phyloP scores from a whole-genome alignment of 1,284 basidiomycete species.

The Malassezia globosa region DNA sequence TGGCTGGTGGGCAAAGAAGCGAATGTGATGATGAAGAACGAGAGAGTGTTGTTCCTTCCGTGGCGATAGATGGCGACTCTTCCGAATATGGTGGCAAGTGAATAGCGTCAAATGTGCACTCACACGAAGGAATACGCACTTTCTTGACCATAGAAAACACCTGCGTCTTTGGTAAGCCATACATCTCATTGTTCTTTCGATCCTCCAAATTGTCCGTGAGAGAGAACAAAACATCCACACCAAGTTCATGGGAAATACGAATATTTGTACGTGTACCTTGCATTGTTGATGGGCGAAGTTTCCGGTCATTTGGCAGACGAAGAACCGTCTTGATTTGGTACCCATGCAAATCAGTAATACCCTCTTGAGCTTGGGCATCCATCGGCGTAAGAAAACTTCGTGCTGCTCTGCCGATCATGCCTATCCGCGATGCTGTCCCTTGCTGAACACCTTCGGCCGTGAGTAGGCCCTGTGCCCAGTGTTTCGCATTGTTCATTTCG shows the following conservation, averaged over 20 bases:
- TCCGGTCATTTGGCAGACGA: constrained; percentile 39
- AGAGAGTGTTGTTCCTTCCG: too few relatives aligned
- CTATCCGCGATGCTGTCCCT: constrained; percentile 6
- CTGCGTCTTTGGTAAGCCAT: constrained; percentile 40
- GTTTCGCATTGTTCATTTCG: background rate
- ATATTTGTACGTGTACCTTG: constrained; percentile 40
- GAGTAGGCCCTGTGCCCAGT: constrained; percentile 9
- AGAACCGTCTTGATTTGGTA: constrained; percentile 40
- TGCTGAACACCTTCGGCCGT: constrained; percentile 8
- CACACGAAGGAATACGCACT: constrained; percentile 36
- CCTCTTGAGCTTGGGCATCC: background rate
- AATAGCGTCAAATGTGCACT: constrained; percentile 39
- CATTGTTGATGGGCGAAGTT: constrained; percentile 37
- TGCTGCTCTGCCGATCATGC: background rate
- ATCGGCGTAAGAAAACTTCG: background rate
- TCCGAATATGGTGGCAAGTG: constrained; percentile 44
- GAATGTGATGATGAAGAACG: too few relatives aligned
- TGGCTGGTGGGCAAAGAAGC: too few relatives aligned
- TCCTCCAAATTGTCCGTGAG: constrained; percentile 34
- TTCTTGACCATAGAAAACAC: constrained; percentile 42
- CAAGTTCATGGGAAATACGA: constrained; percentile 41
- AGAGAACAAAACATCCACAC: constrained; percentile 42
- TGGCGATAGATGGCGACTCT: constrained; percentile 30
- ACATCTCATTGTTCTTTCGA: too few relatives aligned
- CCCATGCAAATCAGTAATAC: constrained; percentile 17